Evolutionary conservation across 768 basidiomycete species (phyloP).

Genomic region (Podaxis rugospora): DNA sequence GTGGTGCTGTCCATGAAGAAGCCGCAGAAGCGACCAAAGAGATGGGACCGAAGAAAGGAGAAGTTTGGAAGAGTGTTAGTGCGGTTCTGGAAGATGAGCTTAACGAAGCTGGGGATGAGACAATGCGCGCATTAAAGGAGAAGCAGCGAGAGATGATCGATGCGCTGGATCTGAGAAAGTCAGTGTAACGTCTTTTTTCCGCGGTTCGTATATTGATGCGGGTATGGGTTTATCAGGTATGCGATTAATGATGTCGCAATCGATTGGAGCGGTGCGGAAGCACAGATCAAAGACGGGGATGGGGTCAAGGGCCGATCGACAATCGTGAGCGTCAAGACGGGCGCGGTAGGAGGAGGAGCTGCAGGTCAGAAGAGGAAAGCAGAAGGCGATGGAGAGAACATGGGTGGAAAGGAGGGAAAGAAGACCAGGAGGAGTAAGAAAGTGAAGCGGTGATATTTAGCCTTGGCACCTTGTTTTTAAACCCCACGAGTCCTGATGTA

Average conservation of each 20-base stretch:
- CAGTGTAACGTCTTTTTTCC: conserved; percentile 30
- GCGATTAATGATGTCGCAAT: conserved; percentile 65
- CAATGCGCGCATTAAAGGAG: conserved; percentile 59
- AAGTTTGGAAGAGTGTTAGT: conserved; percentile 40
- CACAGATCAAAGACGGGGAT: conserved; percentile 54
- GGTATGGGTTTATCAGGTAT: conserved; percentile 40
- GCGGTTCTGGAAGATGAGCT: conserved; percentile 61
- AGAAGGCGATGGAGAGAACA: conserved; percentile 21
- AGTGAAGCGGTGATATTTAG: conserved; percentile 30
- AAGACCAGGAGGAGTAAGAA: conserved; percentile 50
- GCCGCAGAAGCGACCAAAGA: neutral
- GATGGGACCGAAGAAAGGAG: conserved; percentile 21
- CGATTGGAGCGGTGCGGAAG: conserved; percentile 76
- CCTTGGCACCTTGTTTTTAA: neutral
- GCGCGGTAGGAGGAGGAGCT: conserved; percentile 25
- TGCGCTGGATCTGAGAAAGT: conserved; percentile 85
- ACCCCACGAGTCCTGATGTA: neutral
- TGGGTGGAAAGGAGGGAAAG: conserved; percentile 30
- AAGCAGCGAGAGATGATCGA: conserved; percentile 87
- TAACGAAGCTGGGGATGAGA: conserved; percentile 73
- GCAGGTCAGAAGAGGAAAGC: conserved; percentile 54
- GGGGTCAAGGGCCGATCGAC: conserved; percentile 51
- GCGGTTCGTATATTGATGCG: conserved; percentile 10
- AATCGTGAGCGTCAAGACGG: conserved; percentile 71
- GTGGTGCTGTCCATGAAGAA: neutral